A percentile compares a stretch with the other conserved stretches of the same genome.
These are phyloP conservation scores for Entomortierella lignicola DNA, from an alignment of 192 early-diverging fungal genomes.

Conservation along the genomic window DNA sequence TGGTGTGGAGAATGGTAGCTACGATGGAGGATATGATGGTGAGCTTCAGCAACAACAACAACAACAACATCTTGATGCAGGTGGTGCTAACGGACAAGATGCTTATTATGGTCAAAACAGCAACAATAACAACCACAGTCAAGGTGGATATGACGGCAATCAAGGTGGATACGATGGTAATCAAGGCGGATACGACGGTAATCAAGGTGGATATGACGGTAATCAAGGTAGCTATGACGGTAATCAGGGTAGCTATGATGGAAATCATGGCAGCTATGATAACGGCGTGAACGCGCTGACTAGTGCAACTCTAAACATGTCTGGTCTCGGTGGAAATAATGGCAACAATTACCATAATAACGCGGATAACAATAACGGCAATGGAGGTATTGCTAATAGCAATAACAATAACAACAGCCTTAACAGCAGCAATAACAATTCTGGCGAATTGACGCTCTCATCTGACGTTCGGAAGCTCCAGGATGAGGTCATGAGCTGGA, in stretches of 20 bases:
- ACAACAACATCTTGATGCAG: conserved; percentile 11
- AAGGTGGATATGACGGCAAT: background rate
- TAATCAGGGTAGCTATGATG: background rate
- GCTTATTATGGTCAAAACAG: background rate
- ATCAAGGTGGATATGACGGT: background rate
- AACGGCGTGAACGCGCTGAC: conserved; percentile 1
- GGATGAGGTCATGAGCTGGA: conserved; percentile 45
- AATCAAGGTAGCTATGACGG: conserved; percentile 6
- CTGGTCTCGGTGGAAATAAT: background rate
- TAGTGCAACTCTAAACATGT: conserved; percentile 4
- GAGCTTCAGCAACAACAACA: conserved; percentile 15
- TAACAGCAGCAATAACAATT: conserved; percentile 9
- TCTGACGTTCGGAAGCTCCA: conserved; percentile 43
- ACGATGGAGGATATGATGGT: conserved; percentile 29
- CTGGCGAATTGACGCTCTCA: conserved; percentile 17
- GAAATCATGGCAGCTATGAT: conserved; percentile 1
- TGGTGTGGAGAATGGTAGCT: conserved; percentile 17
- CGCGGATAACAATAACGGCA: conserved; percentile 8
- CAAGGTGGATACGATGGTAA: background rate
- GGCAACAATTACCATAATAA: background rate
- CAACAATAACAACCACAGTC: no score
- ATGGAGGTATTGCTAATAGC: conserved; percentile 1
- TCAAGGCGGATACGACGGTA: background rate
- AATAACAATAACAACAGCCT: conserved; percentile 14
- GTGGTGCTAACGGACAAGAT: conserved; percentile 6